Evolutionary conservation across 371 early-diverging fungal genomes (phyloP), one percentile per base, ranked within the genome.

Genomic region (Mucor ambiguus): DNA sequence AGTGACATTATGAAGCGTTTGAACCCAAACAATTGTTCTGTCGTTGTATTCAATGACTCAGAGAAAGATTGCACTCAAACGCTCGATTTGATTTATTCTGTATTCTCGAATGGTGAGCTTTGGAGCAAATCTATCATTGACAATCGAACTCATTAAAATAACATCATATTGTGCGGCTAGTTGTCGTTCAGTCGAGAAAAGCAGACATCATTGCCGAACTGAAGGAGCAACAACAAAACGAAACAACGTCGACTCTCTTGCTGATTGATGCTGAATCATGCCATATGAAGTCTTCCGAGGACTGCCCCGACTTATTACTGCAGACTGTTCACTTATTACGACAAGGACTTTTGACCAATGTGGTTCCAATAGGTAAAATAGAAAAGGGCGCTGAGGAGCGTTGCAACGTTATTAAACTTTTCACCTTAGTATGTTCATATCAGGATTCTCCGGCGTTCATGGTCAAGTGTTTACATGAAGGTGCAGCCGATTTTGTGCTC

Each of bases 401-500:
- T 11, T 11, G 16, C 16, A 24, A 14, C 14, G 24, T 20, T 54
- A 18, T 22, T 41, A 20, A 41, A 3, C 28, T 12, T 28, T 12
- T 10, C 16, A 44, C 22, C 7, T 12, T 57, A 79, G 80, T 80
- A 0, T 80, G 69, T 33, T 80, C 80, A 28, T 41, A 55, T 12
- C 61, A 60, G 20, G 80, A 80, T 41, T 73, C 74, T 20, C 70
- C 80, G 1, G 46, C 74, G 1, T 81, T 74, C 48, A 82, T 84
- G 82, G 56, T 77, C 9, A 69, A 79, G 28, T 81, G 84, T 35
- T 59, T 87, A 44, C 69, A 82, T 24, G 58, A 79, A 33, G 88
- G 88, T 3, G 86, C 86, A n/a, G 82, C 80, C 1, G 88, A 87
- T 70, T 86, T 77, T 38, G 63, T 87, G 52, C 33, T 87, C 4